Evolutionary conservation across 441 rosid genomes (phyloP).

Genomic region (Jatropha multifida): DNA sequence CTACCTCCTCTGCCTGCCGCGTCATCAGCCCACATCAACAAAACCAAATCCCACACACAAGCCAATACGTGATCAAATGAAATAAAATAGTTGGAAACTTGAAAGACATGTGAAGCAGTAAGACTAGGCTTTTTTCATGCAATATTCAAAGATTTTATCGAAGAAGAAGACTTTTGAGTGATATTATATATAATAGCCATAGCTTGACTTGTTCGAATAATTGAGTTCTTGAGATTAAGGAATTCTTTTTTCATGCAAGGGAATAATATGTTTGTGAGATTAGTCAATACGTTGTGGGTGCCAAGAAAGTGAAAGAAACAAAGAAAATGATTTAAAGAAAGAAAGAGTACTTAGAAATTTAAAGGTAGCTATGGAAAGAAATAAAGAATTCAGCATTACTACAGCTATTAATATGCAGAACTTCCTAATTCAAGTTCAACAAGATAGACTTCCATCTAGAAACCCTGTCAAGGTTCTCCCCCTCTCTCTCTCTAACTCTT

Average conservation of each 20-base stretch:
- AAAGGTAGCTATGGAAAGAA: conserved; percentile 1
- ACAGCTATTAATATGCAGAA: conserved; percentile 24
- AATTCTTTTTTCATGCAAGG: background rate
- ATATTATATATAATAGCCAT: background rate
- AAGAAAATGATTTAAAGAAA: background rate
- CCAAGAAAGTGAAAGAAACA: conserved; percentile 20
- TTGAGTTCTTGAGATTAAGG: background rate
- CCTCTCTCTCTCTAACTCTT: conserved; percentile 2
- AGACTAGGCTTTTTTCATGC: conserved; percentile 7
- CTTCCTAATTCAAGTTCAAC: conserved; percentile 32
- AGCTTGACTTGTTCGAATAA: conserved; percentile 12
- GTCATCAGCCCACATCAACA: conserved; percentile 19
- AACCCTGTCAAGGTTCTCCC: conserved; percentile 36
- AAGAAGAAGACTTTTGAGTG: background rate
- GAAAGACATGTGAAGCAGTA: conserved; percentile 12
- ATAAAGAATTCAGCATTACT: conserved; percentile 10
- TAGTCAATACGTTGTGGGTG: background rate
- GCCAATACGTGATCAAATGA: background rate
- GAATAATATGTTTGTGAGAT: background rate
- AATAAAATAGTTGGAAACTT: background rate
- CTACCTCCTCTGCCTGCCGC: conserved; percentile 1
- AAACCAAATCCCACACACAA: conserved; percentile 19
- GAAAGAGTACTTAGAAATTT: conserved; percentile 6
- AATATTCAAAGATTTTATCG: background rate
- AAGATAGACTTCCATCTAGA: conserved; percentile 30